Evolutionary conservation across 352 stramenopile genomes (phyloP).

Genomic region (Phytopythium vexans): DNA sequence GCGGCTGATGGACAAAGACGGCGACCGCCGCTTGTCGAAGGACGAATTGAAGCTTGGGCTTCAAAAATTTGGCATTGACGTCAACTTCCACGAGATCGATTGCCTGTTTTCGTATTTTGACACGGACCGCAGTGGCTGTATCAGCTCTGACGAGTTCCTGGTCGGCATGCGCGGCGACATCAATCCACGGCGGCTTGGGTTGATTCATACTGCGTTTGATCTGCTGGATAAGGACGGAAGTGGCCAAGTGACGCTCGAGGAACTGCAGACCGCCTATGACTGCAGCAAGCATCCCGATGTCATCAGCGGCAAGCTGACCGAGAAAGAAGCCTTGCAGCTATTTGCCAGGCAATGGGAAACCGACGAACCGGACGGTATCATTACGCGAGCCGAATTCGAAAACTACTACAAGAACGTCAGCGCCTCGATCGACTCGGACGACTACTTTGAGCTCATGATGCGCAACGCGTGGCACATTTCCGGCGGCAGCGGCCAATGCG

Average conservation of each 20-base stretch:
- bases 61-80: constrained; percentile 49
- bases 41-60: constrained; percentile 59
- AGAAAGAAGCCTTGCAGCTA: constrained; percentile 25
- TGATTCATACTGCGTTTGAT: constrained; percentile 72
- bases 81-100: constrained; percentile 63
- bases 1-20: constrained; percentile 30
- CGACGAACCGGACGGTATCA: constrained; percentile 26
- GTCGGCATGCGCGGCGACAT: constrained; percentile 41
- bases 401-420: constrained; percentile 91
- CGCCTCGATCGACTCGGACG: constrained; percentile 85
- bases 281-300: constrained; percentile 54
- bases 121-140: constrained; percentile 46
- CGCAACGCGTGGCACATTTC: constrained; percentile 82
- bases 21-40: constrained; percentile 46
- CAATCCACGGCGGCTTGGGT: constrained; percentile 35
- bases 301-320: constrained; percentile 26
- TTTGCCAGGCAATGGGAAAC: constrained; percentile 44
- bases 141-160: constrained; percentile 78
- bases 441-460: constrained; percentile 93
- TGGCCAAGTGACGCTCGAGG: constrained; percentile 47
- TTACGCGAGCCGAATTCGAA: constrained; percentile 38
- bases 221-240: constrained; percentile 54
- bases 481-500: constrained; percentile 49
- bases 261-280: constrained; percentile 50
- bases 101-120: constrained; percentile 74